These are phyloP conservation scores for Persicaria maculosa DNA, from an alignment of 148 eudicot genomes.

Conservation along the genomic window DNA sequence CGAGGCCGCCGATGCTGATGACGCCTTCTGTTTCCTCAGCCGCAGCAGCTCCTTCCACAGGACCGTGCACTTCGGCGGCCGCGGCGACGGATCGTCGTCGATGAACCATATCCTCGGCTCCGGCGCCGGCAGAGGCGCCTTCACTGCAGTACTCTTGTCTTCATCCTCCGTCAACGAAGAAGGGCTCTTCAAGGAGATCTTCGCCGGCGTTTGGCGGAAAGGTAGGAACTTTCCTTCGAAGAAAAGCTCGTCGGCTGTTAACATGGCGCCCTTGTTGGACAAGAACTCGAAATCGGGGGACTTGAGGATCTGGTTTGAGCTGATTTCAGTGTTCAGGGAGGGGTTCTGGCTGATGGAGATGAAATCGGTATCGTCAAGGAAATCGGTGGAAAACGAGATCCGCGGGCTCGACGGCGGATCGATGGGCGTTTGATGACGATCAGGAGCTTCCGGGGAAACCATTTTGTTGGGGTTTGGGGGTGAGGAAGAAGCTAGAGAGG, in stretches of 20 bases:
- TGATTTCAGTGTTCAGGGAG: constrained; percentile 19
- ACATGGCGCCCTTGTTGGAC: constrained; percentile 44
- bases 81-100: constrained; percentile 92
- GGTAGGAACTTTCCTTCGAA: constrained; percentile 77
- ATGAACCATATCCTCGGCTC: constrained; percentile 65
- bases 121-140: neutral
- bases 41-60: constrained; percentile 86
- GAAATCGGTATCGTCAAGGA: constrained; percentile 55
- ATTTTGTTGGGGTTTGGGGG: constrained; percentile 18
- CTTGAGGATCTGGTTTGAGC: neutral
- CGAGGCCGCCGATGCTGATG: constrained; percentile 21
- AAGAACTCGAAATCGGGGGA: constrained; percentile 57
- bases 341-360: constrained; percentile 59
- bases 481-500: neutral
- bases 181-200: constrained; percentile 18
- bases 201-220: constrained; percentile 45
- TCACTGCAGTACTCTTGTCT: neutral
- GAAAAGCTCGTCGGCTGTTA: constrained; percentile 73
- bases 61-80: constrained; percentile 89
- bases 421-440: constrained; percentile 20
- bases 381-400: constrained; percentile 74
- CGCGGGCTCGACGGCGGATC: constrained; percentile 44
- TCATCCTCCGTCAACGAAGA: neutral
- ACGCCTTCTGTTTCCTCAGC: constrained; percentile 46
- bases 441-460: constrained; percentile 51